A percentile compares a stretch with the other conserved stretches of the same genome.
phyloP scores from a whole-genome alignment of 1,139 yeast species.

The Taphrina wiesneri region DNA sequence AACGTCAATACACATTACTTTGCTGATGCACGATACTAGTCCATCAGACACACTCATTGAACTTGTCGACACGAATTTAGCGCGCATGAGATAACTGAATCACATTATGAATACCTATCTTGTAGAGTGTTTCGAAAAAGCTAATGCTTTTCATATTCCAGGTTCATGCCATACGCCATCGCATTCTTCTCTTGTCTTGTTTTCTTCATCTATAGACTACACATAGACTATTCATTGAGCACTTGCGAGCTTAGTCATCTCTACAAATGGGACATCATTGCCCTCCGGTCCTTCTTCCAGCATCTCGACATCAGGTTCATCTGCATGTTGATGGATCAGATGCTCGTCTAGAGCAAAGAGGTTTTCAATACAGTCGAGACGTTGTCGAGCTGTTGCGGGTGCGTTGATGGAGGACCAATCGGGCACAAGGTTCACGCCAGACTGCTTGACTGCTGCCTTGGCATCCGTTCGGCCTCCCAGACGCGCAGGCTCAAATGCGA shows the following conservation, averaged over 20 bases:
- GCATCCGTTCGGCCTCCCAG: slow-evolving; percentile 29
- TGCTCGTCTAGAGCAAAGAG: slow-evolving; percentile 1
- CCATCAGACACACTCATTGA: background rate
- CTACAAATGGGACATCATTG: background rate
- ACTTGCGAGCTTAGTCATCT: background rate
- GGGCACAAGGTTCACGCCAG: background rate
- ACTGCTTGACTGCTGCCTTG: slow-evolving; percentile 23
- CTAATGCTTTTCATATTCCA: background rate
- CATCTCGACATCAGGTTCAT: background rate
- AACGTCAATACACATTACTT: background rate
- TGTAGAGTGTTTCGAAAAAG: no score
- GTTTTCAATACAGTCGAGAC: background rate
- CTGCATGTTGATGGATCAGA: background rate
- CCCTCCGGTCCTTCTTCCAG: background rate
- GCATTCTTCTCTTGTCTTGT: background rate
- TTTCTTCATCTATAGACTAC: background rate
- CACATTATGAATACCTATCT: no score
- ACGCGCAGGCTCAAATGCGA: slow-evolving; percentile 30
- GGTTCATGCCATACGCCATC: background rate
- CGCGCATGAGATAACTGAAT: background rate
- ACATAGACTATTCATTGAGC: background rate
- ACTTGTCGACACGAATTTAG: background rate
- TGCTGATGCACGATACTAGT: background rate
- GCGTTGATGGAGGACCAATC: slow-evolving; percentile 12
- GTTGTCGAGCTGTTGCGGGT: slow-evolving; percentile 7